These are phyloP conservation scores for Ustilago sp. DNA, from an alignment of 1,284 basidiomycete species.

Conservation along the genomic window DNA sequence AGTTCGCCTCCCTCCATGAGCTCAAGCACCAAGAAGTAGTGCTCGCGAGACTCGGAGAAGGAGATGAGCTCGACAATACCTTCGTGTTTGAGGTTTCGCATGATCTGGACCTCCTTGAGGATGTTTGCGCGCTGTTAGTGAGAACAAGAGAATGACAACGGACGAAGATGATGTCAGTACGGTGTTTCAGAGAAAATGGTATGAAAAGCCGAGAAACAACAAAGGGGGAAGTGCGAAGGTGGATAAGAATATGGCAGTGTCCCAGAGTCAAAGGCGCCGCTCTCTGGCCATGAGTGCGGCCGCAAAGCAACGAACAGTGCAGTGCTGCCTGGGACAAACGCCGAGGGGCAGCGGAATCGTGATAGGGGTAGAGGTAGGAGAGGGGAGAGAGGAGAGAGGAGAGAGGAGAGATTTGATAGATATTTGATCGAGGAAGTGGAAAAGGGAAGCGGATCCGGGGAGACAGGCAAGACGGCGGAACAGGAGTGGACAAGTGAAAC, in stretches of 20 bases:
- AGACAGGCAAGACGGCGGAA: conserved; percentile 2
- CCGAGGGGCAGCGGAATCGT: not conserved
- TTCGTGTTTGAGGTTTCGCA: conserved; percentile 92
- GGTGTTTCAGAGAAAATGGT: not conserved
- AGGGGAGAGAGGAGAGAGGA: not conserved
- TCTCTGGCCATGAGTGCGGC: conserved; percentile 51
- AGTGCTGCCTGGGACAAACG: conserved; percentile 17
- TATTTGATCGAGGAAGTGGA: not conserved
- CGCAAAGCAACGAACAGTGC: conserved; percentile 40
- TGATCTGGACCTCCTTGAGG: conserved; percentile 99
- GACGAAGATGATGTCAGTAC: conserved; percentile 48
- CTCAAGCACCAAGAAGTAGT: conserved; percentile 95
- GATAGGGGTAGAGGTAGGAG: not conserved
- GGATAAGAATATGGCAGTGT: conserved; percentile 5
- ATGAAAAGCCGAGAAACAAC: not conserved
- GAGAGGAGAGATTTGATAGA: not conserved
- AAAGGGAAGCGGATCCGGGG: not conserved
- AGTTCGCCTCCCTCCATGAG: conserved; percentile 86
- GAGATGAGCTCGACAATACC: conserved; percentile 77
- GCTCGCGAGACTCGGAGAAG: conserved; percentile 82
- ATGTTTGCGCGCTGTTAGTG: conserved; percentile 89
- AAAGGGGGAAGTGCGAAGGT: conserved; percentile 9
- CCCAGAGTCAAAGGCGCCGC: conserved; percentile 24
- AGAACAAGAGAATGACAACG: conserved; percentile 33
- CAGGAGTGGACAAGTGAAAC: conserved; percentile 29